phyloP scores from a whole-genome alignment of 2,329 filamentous ascomycete genomes.

The Cladophialophora exuberans region DNA sequence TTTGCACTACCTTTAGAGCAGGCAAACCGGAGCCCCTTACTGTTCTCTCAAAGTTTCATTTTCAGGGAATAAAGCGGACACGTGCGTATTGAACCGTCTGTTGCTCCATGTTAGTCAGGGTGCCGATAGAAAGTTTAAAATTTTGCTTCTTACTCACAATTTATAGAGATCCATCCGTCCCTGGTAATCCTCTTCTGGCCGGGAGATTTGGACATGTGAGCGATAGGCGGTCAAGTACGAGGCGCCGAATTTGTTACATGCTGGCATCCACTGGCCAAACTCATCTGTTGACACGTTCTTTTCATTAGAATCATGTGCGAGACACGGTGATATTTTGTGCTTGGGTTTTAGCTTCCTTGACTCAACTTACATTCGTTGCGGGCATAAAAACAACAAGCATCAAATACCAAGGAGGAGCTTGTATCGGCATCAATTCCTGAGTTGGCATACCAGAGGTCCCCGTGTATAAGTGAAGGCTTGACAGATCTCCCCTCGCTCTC shows the following conservation, averaged over 20 bases:
- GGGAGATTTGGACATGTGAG: not conserved
- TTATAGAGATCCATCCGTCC: conserved; percentile 1
- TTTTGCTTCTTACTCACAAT: not conserved
- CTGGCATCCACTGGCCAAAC: not conserved
- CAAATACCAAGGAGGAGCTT: conserved; percentile 40
- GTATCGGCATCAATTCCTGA: conserved; percentile 38
- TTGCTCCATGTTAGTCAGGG: not conserved
- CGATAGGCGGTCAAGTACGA: not conserved
- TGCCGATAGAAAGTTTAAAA: not conserved
- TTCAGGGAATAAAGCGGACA: not conserved
- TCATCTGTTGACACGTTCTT: not conserved
- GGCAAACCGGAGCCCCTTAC: too few relatives aligned
- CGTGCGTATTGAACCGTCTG: not conserved
- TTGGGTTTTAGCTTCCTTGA: not conserved
- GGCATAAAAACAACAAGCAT: conserved; percentile 43
- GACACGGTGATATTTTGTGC: not conserved
- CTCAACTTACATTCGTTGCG: conserved; percentile 41
- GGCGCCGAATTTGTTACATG: not conserved
- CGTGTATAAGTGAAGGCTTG: conserved; percentile 42
- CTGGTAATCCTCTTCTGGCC: not conserved
- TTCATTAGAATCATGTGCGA: not conserved
- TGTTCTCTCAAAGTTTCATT: not conserved
- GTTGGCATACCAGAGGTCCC: conserved; percentile 49
- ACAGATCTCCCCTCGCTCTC: conserved; percentile 31
- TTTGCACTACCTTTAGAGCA: too few relatives aligned